A percentile compares a stretch with the other conserved stretches of the same genome.
phyloP scores from a whole-genome alignment of 495 filamentous ascomycete species.

The Letharia columbiana region DNA sequence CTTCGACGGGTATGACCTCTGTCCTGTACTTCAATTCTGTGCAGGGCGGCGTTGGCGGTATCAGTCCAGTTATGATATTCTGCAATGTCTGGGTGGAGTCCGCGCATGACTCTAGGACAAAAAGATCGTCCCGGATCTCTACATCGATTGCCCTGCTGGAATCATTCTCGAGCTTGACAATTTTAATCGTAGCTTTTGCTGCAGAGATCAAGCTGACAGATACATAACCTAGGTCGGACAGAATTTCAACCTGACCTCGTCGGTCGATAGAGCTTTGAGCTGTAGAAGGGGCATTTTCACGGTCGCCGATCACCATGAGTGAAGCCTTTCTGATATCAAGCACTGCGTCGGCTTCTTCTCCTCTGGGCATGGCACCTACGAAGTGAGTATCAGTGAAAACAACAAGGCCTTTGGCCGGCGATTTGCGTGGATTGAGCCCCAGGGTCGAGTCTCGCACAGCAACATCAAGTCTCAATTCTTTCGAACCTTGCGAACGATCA shows the following conservation, averaged over 20 bases:
- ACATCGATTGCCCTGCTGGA: conserved; percentile 63
- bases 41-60: conserved; percentile 71
- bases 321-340: conserved; percentile 70
- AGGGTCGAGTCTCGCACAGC: conserved; percentile 69
- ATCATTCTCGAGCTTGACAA: conserved; percentile 41
- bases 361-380: conserved; percentile 50
- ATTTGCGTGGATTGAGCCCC: conserved; percentile 74
- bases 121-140: conserved; percentile 71
- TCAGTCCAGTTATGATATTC: conserved; percentile 67
- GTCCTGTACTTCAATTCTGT: conserved; percentile 80
- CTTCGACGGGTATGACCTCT: conserved; percentile 71
- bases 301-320: conserved; percentile 75
- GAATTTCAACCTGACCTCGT: conserved; percentile 52
- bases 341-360: conserved; percentile 49
- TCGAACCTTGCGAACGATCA: conserved; percentile 25
- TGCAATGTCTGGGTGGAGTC: conserved; percentile 95
- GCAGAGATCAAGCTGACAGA: conserved; percentile 77
- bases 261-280: conserved; percentile 40
- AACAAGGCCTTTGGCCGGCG: conserved; percentile 62
- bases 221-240: conserved; percentile 69
- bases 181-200: conserved; percentile 54
- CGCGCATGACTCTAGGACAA: conserved; percentile 89
- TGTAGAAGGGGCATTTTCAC: conserved; percentile 40
- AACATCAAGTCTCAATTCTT: conserved; percentile 60
- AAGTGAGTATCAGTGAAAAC: conserved; percentile 72